Conservation (phyloP, 2,329 filamentous ascomycete species). For the Corynespora cassiicola region DNA sequence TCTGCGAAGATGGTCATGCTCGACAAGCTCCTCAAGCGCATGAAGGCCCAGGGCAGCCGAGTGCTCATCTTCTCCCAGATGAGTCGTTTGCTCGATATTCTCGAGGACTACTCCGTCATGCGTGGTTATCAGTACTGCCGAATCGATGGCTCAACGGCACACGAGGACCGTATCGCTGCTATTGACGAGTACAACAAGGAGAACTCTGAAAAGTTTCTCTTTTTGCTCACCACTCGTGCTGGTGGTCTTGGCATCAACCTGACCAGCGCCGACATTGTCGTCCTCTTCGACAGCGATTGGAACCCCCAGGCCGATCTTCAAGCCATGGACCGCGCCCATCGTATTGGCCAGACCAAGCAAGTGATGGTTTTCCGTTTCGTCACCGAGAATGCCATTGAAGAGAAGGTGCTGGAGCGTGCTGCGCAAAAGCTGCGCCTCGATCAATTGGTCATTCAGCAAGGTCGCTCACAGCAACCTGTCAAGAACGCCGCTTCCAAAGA, state of each 20-base stretch:
- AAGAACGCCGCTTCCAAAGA: slow-evolving; percentile 96
- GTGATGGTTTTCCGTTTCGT: slow-evolving; percentile 96
- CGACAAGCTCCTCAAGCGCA: slow-evolving; percentile 84
- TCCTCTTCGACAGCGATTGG: slow-evolving; percentile 98
- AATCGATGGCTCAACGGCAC: slow-evolving; percentile 94
- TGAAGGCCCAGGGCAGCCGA: slow-evolving; percentile 86
- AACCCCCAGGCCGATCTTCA: slow-evolving; percentile 98
- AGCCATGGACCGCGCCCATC: slow-evolving; percentile 98
- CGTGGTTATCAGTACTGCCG: slow-evolving; percentile 94
- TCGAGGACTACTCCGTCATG: slow-evolving; percentile 98
- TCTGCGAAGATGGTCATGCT: slow-evolving; percentile 97
- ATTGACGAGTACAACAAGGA: slow-evolving; percentile 99
- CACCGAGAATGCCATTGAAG: slow-evolving; percentile 97
- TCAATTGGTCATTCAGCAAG: slow-evolving; percentile 97
- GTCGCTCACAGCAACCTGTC: slow-evolving; percentile 85
- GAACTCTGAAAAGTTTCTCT: slow-evolving; percentile 94
- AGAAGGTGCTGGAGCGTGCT: slow-evolving; percentile 95
- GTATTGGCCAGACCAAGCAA: slow-evolving; percentile 98
- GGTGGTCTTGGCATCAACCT: slow-evolving; percentile 97
- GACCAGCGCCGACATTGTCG: slow-evolving; percentile 92
- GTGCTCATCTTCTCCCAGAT: slow-evolving; percentile 99
- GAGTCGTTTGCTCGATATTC: slow-evolving; percentile 94
- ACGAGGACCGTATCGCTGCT: slow-evolving; percentile 95
- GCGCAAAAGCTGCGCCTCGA: slow-evolving; percentile 96
- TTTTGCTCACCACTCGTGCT: slow-evolving; percentile 91